Evolutionary conservation across 495 filamentous ascomycete species (phyloP).

Genomic region (Xylaria grammica): DNA sequence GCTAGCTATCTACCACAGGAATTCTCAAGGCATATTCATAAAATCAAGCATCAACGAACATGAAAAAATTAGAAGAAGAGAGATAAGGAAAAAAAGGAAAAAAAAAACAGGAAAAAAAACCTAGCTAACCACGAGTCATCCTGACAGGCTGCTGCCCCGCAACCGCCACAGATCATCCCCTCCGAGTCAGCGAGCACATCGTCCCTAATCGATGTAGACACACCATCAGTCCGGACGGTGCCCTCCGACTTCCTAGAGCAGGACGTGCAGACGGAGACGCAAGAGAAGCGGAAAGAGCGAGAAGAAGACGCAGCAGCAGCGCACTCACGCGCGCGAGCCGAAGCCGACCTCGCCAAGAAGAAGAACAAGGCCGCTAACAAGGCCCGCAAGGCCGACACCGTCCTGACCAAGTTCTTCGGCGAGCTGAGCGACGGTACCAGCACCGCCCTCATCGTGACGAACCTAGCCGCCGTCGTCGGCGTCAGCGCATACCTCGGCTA

Average conservation of each 20-base stretch:
- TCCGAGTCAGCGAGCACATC: constrained; percentile 60
- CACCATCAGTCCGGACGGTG: constrained; percentile 70
- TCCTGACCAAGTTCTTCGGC: constrained; percentile 43
- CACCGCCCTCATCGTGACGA: constrained; percentile 44
- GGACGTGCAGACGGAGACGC: constrained; percentile 72
- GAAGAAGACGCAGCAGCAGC: constrained; percentile 49
- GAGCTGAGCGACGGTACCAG: constrained; percentile 38
- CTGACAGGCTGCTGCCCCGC: constrained; percentile 65
- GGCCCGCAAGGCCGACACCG: constrained; percentile 43
- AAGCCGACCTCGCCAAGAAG: constrained; percentile 58
- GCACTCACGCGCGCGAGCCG: constrained; percentile 43
- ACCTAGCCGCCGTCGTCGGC: constrained; percentile 49
- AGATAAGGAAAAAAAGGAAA: not conserved
- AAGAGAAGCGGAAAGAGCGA: constrained; percentile 58
- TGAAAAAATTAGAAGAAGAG: too few relatives aligned
- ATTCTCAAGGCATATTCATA: too few relatives aligned
- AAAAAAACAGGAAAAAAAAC: not conserved
- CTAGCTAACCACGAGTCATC: constrained; percentile 20
- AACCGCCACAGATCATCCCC: constrained; percentile 64
- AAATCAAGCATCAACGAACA: too few relatives aligned
- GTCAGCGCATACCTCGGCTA: constrained; percentile 53
- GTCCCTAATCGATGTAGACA: constrained; percentile 79
- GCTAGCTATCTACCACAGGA: too few relatives aligned
- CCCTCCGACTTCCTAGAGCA: constrained; percentile 69
- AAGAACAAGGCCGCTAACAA: constrained; percentile 40